Evolutionary conservation across 2,329 filamentous ascomycete species (phyloP), one percentile per base, ranked within the genome.

Genomic region (Albophoma yamanashiensis): DNA sequence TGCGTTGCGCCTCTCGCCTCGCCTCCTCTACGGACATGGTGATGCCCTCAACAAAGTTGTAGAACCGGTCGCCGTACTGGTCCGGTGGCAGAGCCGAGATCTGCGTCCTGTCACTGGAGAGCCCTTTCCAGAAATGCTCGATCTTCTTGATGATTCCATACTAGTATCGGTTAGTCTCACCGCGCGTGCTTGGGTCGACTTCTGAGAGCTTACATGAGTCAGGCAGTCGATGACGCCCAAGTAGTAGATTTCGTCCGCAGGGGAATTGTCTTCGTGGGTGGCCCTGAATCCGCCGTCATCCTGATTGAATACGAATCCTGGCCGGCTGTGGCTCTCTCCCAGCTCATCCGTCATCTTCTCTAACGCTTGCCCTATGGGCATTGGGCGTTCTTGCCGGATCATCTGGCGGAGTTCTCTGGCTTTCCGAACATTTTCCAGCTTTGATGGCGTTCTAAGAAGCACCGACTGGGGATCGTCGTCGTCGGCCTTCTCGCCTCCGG

Each of bases 211-310:
- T 82, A 96, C 92, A 73, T 97, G 91, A 67, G 94, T 99, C 68
- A 99, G 79, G 74, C 94, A 99, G 75, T 99, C 94, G 73, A 99
- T 99, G 67, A 99, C 95, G 42, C 94, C 95, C 9, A 99, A 84
- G 71, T 99, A 99, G 75, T 99, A 99, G 50, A 99, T 92, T 75
- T 96, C 91, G 59, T 97, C 91, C 2, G 89, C 92, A 1, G 89
- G 85, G 20, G 79, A 77, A 63, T 96, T 89, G 73, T 96, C 87
- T 73, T 97, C 92, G 70, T 97, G 92, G 1, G 94, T 97, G 15
- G 94, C 93, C 66, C 88, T 83, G 74, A 97, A 92, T 3, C 94
- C 94, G 56, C 94, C 94, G 70, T 97, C 93, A 66, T 97, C 93
- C 61, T 88, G 86, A 71, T 96, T 97, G 73, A 97, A 99, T 65